phyloP scores from a whole-genome alignment of 306 rosid species.

The Prunus fruticosa region DNA sequence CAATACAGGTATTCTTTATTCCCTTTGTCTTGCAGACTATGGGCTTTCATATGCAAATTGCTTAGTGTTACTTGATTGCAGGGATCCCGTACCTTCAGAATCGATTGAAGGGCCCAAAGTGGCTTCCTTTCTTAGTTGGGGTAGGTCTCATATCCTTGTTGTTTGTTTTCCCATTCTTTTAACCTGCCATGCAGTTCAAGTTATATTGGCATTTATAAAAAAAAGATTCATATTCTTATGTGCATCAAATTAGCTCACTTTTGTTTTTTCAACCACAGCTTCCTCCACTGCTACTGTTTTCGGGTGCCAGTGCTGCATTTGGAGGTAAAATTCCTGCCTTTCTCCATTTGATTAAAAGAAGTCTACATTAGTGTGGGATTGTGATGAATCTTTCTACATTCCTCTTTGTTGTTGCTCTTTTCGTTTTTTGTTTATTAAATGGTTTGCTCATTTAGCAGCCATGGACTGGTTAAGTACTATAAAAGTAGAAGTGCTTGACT shows the following conservation, averaged over 20 bases:
- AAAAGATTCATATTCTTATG: conserved; percentile 7
- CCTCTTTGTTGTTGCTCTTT: not conserved
- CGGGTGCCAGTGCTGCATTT: conserved; percentile 81
- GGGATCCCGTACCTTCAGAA: conserved; percentile 84
- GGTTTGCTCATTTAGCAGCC: not conserved
- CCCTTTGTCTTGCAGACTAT: not conserved
- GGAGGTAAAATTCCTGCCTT: conserved; percentile 55
- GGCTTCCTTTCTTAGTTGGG: conserved; percentile 95
- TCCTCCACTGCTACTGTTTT: conserved; percentile 75
- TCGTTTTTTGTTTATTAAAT: not conserved
- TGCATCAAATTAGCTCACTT: conserved; percentile 11
- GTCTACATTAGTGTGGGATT: not conserved
- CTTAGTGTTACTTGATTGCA: conserved; percentile 38
- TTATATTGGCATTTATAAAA: not conserved
- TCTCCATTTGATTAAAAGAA: not conserved
- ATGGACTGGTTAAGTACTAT: not conserved
- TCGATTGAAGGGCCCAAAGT: conserved; percentile 85
- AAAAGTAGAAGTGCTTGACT: not conserved
- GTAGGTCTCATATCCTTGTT: conserved; percentile 31
- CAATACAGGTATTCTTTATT: conserved; percentile 54
- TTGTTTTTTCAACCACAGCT: conserved; percentile 42
- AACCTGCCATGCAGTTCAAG: conserved; percentile 10
- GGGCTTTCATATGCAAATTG: conserved; percentile 6
- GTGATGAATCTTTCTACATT: not conserved
- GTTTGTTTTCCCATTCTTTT: conserved; percentile 3